Conservation (phyloP, 1,284 basidiomycete genomes). For the Cystobasidium sp. region DNA sequence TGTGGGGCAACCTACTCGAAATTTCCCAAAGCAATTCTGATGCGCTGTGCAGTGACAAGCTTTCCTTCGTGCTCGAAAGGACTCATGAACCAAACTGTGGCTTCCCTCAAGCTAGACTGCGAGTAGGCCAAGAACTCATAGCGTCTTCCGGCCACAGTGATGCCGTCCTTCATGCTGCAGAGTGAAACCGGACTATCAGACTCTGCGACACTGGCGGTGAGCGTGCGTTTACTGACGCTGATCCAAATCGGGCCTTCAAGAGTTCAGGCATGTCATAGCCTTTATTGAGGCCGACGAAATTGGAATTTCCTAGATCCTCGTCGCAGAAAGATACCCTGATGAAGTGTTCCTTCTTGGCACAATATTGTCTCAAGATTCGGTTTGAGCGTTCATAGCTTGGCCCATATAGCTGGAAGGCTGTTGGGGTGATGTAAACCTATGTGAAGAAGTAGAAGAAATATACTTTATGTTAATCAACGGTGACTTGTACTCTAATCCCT, state of each 20-base stretch:
- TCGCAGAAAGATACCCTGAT: slow-evolving; percentile 76
- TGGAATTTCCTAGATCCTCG: slow-evolving; percentile 63
- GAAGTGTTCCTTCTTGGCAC: slow-evolving; percentile 62
- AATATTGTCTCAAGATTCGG: slow-evolving; percentile 27
- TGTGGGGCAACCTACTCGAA: neutral
- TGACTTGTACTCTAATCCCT: neutral
- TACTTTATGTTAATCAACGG: neutral
- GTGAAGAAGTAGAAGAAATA: neutral
- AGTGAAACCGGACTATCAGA: neutral
- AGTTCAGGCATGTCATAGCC: slow-evolving; percentile 60
- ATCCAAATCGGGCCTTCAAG: slow-evolving; percentile 61
- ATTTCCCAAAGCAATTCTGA: slow-evolving; percentile 20
- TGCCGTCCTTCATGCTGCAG: slow-evolving; percentile 20
- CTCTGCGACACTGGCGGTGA: neutral
- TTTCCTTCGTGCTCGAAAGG: slow-evolving; percentile 13
- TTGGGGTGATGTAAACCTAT: slow-evolving; percentile 33
- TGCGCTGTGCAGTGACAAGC: slow-evolving; percentile 21
- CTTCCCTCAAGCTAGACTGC: slow-evolving; percentile 31
- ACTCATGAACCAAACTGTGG: slow-evolving; percentile 30
- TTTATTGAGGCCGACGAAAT: slow-evolving; percentile 11
- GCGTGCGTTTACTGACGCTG: neutral
- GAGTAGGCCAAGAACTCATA: slow-evolving; percentile 24
- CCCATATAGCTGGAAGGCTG: slow-evolving; percentile 19
- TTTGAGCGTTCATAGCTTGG: slow-evolving; percentile 38
- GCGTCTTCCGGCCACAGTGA: slow-evolving; percentile 6